These are phyloP conservation scores for Tricholoma sp. DNA, from an alignment of 768 basidiomycete genomes.

Conservation along the genomic window DNA sequence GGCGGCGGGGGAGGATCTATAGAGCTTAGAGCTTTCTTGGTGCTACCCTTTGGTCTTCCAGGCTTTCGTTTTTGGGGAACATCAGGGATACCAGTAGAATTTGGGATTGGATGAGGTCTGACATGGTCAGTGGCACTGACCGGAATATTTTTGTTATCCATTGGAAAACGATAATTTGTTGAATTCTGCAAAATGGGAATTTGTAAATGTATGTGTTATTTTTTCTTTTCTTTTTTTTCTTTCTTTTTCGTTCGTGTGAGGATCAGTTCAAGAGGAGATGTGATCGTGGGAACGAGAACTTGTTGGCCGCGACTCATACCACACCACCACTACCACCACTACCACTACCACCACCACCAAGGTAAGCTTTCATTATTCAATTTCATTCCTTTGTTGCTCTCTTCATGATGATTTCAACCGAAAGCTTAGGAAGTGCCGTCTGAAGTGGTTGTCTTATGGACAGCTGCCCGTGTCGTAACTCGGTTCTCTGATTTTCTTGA, in stretches of 20 bases:
- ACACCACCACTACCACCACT: too few relatives aligned
- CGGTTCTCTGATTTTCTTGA: conserved; percentile 45
- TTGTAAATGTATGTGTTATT: neutral
- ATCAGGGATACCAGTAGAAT: neutral
- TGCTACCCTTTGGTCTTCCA: conserved; percentile 76
- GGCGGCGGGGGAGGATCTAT: conserved; percentile 30
- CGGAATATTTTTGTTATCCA: neutral
- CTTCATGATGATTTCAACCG: conserved; percentile 42
- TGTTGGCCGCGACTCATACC: too few relatives aligned
- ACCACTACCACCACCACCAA: too few relatives aligned
- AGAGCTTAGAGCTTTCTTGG: conserved; percentile 53
- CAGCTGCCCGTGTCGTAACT: conserved; percentile 40
- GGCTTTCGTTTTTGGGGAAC: conserved; percentile 54
- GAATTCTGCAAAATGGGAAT: neutral
- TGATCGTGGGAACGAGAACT: too few relatives aligned
- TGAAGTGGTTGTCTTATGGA: conserved; percentile 34
- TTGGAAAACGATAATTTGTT: conserved; percentile 1
- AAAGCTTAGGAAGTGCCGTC: conserved; percentile 58
- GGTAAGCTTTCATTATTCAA: conserved; percentile 3
- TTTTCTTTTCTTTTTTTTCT: too few relatives aligned
- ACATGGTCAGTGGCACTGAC: neutral
- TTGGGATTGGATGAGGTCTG: neutral
- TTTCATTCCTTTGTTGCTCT: neutral
- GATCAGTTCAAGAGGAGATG: too few relatives aligned
- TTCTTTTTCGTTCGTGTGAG: neutral